A percentile compares a stretch with the other conserved stretches of the same genome.
phyloP scores from a whole-genome alignment of 306 rosid species.

The Prunus armeniaca region DNA sequence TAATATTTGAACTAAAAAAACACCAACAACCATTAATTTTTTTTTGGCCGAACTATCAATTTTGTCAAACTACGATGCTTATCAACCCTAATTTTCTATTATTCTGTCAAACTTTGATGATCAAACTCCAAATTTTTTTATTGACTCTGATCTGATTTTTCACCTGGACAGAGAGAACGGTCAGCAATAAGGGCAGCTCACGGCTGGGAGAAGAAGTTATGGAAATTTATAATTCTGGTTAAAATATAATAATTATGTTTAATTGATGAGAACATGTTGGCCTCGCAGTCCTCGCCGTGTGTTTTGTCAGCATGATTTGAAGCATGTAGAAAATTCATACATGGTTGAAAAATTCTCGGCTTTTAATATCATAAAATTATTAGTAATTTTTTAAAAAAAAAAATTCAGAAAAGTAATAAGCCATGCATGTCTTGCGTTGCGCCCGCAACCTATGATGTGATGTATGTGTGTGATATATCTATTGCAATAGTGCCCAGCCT shows the following conservation, averaged over 20 bases:
- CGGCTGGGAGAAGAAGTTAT: background rate
- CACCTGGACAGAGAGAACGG: slow-evolving; percentile 8
- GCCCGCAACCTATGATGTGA: slow-evolving; percentile 18
- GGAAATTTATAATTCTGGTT: background rate
- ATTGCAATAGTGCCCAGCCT: slow-evolving; percentile 1
- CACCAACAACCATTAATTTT: background rate
- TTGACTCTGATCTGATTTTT: background rate
- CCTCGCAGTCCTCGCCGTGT: slow-evolving; percentile 26
- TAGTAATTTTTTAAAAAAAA: background rate
- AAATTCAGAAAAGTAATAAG: background rate
- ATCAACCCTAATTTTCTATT: background rate
- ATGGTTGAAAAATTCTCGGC: background rate
- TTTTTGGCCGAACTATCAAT: background rate
- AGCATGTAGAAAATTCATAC: background rate
- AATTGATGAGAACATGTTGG: slow-evolving; percentile 19
- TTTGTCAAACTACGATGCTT: background rate
- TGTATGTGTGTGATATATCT: background rate
- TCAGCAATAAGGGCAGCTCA: slow-evolving; percentile 13
- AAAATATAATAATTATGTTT: background rate
- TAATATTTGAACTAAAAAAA: too few relatives aligned
- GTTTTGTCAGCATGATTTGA: slow-evolving; percentile 6
- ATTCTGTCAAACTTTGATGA: slow-evolving; percentile 2
- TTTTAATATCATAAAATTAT: background rate
- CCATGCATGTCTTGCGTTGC: slow-evolving; percentile 22
- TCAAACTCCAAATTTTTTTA: background rate